Evolutionary conservation across 1,284 basidiomycete genomes (phyloP).

Genomic region (Apiotrichum mycotoxinovorans): DNA sequence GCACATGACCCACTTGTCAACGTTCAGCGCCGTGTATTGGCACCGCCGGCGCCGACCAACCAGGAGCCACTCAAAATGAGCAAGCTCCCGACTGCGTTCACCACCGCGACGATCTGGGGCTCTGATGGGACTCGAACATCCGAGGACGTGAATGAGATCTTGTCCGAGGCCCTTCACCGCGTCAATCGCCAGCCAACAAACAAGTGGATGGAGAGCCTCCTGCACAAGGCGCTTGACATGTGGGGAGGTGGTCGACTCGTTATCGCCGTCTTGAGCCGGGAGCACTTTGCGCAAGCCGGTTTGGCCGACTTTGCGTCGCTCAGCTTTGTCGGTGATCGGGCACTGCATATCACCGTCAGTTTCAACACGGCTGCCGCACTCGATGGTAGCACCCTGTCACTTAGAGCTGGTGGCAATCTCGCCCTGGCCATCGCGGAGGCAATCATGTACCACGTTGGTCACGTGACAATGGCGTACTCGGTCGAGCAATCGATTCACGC

Average conservation of each 20-base stretch:
- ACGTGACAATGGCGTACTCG: conserved; percentile 16
- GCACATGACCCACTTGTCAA: background rate
- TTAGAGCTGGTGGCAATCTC: conserved; percentile 12
- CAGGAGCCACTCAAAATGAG: background rate
- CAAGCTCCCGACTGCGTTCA: conserved; percentile 3
- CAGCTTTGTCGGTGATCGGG: background rate
- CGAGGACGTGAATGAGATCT: background rate
- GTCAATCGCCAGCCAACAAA: background rate
- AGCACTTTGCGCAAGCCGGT: conserved; percentile 7
- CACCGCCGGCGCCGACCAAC: background rate
- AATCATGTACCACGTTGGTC: background rate
- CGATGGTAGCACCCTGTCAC: background rate
- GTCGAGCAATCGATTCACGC: background rate
- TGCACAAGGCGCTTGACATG: conserved; percentile 5
- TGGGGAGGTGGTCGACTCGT: conserved; percentile 4
- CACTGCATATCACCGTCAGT: conserved; percentile 3
- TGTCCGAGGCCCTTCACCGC: background rate
- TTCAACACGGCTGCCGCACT: too few species aligned
- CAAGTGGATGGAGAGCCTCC: background rate
- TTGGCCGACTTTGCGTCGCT: background rate
- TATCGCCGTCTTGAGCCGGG: conserved; percentile 1
- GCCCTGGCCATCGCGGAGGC: conserved; percentile 5
- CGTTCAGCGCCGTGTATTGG: conserved; percentile 6
- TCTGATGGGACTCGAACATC: conserved; percentile 1
- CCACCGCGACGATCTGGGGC: background rate